A percentile compares a stretch with the other conserved stretches of the same genome.
phyloP scores from a whole-genome alignment of 2,329 filamentous ascomycete genomes.

The Fonsecaea erecta region DNA sequence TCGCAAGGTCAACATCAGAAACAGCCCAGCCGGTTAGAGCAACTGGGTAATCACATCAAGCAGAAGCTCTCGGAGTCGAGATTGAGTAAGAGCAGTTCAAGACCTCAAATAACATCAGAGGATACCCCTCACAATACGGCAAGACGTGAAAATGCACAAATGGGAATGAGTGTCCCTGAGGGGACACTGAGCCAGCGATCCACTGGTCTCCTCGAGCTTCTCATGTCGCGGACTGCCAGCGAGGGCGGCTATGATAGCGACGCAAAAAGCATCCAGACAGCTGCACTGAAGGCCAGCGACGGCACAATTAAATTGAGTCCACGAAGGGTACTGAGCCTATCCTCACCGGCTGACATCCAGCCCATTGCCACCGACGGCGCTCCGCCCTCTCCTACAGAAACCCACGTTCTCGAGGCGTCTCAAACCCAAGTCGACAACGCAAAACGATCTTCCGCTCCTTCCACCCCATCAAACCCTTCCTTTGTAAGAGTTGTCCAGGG shows the following conservation, averaged over 20 bases:
- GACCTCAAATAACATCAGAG: constrained; percentile 10
- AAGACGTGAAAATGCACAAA: background rate
- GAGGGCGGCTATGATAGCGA: constrained; percentile 38
- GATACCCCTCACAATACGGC: constrained; percentile 3
- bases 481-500: constrained; percentile 22
- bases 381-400: background rate
- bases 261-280: constrained; percentile 35
- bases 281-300: constrained; percentile 28
- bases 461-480: constrained; percentile 10
- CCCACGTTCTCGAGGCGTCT: background rate
- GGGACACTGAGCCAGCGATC: constrained; percentile 29
- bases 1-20: constrained; percentile 13
- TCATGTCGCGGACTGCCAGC: constrained; percentile 33
- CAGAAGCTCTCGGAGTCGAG: constrained; percentile 36
- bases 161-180: constrained; percentile 13
- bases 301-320: constrained; percentile 27
- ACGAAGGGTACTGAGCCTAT: background rate
- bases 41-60: constrained; percentile 34
- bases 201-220: constrained; percentile 33
- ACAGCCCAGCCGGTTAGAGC: constrained; percentile 27
- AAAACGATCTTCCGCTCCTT: background rate
- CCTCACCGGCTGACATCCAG: background rate
- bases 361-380: constrained; percentile 1
- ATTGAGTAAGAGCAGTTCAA: constrained; percentile 34
- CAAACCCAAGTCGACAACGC: background rate